Evolutionary conservation across 176 grass and related monocot species (phyloP), one percentile per base, ranked within the genome.

Genomic region (Juncus effusus): DNA sequence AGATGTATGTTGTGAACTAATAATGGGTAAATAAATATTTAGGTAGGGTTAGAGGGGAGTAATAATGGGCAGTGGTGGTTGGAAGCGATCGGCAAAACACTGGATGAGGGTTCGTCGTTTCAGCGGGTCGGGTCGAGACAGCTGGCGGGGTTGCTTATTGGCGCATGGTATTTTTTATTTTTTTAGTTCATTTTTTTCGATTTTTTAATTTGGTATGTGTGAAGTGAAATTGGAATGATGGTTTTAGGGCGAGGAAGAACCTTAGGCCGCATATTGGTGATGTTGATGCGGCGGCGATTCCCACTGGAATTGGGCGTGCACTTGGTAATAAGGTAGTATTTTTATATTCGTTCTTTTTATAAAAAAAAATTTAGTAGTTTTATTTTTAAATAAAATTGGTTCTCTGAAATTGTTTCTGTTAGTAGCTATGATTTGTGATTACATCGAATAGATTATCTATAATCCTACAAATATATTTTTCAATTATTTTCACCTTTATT

Each of bases 41-140:
- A 96, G 93, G 93, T 96, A 86, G 93, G 93, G 74, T 87, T 96
- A 51, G 92, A 96, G 82, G 92, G 87, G 42, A 96, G 92, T 78
- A 78, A 85, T 36, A 91, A 96, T 59, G 87, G 92, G 51, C 92
- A 96, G 73, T 96, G 92, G 92, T 96, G 92, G 92, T 88, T 96
- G 77, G 87, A 88, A 15, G 79, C 86, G 78, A 96, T 96, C 65
- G 92, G 92, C 45, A 91, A 80, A 74, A 86, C 87, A 7, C 77
- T 96, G 79, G 87, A 86, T 54, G 87, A 96, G 75, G 92, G 92
- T 57, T 78, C 74, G 39, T 81, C 82, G 8, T 96, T 96, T 77
- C 82, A 92, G 41, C 88, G 85, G 70, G 93, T 96, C 88, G 93
- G 93, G 78, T 96, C 93, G 52, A 91, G 93, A 67, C 93, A 96